These are phyloP conservation scores for Podaxis rugospora DNA, from an alignment of 768 basidiomycete genomes.

Conservation along the genomic window DNA sequence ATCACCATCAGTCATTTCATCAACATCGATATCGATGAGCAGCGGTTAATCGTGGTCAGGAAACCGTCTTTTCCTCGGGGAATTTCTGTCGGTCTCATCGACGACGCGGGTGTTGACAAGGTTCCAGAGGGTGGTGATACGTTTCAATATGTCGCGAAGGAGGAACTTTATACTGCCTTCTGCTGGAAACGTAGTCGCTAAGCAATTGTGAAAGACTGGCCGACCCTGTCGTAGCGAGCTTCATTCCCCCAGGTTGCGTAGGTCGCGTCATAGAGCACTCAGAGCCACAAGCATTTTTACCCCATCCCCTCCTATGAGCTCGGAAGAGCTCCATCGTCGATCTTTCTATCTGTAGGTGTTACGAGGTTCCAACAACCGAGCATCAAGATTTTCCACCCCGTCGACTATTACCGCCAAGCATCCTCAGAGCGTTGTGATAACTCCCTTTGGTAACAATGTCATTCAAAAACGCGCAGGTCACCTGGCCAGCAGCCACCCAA, in stretches of 20 bases:
- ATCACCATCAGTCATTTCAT: background rate
- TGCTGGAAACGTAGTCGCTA: background rate
- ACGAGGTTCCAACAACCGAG: background rate
- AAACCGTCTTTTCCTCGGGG: background rate
- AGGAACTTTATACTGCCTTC: background rate
- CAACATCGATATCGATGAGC: background rate
- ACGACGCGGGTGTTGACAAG: background rate
- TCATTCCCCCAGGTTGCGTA: background rate
- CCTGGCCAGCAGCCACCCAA: background rate
- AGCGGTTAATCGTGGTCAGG: background rate
- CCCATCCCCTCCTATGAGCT: background rate
- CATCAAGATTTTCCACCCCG: background rate
- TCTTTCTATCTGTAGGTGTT: background rate
- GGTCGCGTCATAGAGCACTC: background rate
- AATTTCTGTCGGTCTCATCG: background rate
- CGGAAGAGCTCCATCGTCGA: background rate
- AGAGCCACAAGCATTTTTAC: background rate
- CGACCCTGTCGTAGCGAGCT: slow-evolving; percentile 1
- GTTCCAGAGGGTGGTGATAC: background rate
- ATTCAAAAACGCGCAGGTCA: background rate
- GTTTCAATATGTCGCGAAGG: background rate
- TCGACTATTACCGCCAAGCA: background rate
- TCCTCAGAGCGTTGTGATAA: background rate
- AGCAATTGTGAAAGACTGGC: background rate
- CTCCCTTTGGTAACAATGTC: background rate